Percentiles rank a stretch among this genome's conserved stretches.
phyloP scores from a whole-genome alignment of 768 basidiomycete genomes.

The Clathrus columnatus region DNA sequence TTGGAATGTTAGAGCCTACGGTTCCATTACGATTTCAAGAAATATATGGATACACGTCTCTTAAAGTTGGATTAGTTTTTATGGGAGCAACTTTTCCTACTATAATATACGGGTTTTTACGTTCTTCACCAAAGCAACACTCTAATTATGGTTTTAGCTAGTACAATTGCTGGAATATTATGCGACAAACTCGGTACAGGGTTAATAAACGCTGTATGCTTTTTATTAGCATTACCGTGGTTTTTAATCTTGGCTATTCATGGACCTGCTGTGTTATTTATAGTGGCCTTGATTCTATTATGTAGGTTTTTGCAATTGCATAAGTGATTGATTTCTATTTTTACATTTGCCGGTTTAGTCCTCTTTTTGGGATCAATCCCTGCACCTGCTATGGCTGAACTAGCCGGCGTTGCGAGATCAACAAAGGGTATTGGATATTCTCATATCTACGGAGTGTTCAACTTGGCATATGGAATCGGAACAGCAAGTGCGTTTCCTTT shows the following conservation, averaged over 20 bases:
- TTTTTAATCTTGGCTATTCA: conserved; percentile 45
- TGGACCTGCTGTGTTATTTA: conserved; percentile 37
- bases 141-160: conserved; percentile 13
- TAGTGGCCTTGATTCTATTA: conserved; percentile 41
- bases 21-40: conserved; percentile 46
- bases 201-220: conserved; percentile 39
- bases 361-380: conserved; percentile 54
- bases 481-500: conserved; percentile 38
- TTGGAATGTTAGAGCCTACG: conserved; percentile 38
- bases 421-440: conserved; percentile 65
- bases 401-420: conserved; percentile 52
- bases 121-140: not conserved
- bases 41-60: conserved; percentile 39
- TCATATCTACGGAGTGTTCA: conserved; percentile 69
- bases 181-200: conserved; percentile 50
- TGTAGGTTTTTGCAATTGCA: conserved; percentile 34
- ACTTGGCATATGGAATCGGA: conserved; percentile 60
- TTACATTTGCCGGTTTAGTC: conserved; percentile 31
- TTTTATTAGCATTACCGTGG: conserved; percentile 55
- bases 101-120: conserved; percentile 43
- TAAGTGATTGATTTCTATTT: not conserved
- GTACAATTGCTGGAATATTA: conserved; percentile 44
- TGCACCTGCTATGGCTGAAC: conserved; percentile 56
- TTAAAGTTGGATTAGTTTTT: conserved; percentile 55
- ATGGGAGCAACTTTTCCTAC: conserved; percentile 57